Evolutionary conservation across 345 rosid species (phyloP), one percentile per base, ranked within the genome.

Genomic region (Schrenkiella parvula): DNA sequence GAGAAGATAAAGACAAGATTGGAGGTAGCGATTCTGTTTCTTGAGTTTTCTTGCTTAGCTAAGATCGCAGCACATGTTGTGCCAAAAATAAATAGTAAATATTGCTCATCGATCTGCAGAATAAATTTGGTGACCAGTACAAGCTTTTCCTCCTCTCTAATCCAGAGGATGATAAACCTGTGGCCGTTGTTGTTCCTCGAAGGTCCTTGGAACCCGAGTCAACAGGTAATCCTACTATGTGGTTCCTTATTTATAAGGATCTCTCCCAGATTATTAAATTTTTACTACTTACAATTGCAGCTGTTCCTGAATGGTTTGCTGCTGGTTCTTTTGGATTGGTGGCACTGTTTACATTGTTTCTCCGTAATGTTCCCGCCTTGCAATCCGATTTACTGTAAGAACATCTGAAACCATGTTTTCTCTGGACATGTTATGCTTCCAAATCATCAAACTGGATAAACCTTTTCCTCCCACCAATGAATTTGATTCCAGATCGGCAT

Each of bases 291-390:
- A 38, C 35, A 66, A 59, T n/a, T 82, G 81, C 88, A 93, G 98
- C 91, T 28, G 93, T 91, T 25, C 98, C 98, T 9, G 95, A 91
- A 80, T 93, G 98, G 97, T 85, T 93, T 80, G 98, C 97, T 63
- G 96, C 98, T 56, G 95, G 89, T 21, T 83, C 97, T 44, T 93
- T 93, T 81, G 98, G 95, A 80, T 64, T 89, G 73, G 89, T 88
- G 74, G 83, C 98, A 11, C 59, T 89, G 74, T 89, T 88, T 48
- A 85, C 98, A 9, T 73, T 89, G 79, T 95, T 91, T 81, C 89
- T 93, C 55, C 89, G 93, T 42, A 93, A 91, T 69, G 98, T 93
- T 4, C 98, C 97, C 26, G 87, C 87, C 42, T 58, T 89, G 79
- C 98, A 93, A 70, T 80, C 96, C 66, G 82, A 89, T 86, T 72